phyloP scores from a whole-genome alignment of 1,284 basidiomycete genomes.

The Ganoderma leucocontextum region DNA sequence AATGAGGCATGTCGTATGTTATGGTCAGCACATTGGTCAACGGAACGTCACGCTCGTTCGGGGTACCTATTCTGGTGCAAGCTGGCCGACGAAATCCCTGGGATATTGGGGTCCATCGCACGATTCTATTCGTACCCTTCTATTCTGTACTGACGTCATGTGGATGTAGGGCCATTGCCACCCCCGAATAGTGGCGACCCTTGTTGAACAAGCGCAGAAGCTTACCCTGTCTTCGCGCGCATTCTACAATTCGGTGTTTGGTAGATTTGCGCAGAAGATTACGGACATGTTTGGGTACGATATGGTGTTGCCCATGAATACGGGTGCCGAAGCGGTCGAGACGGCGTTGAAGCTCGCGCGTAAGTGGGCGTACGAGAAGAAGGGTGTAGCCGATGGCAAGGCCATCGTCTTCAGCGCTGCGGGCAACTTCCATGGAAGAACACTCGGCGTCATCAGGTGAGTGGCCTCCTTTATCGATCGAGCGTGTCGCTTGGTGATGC shows the following conservation, averaged over 20 bases:
- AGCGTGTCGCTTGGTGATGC: constrained; percentile 14
- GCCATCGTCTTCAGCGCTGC: constrained; percentile 90
- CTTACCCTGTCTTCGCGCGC: constrained; percentile 95
- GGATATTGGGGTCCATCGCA: neutral
- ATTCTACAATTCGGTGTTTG: constrained; percentile 95
- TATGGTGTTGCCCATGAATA: constrained; percentile 99
- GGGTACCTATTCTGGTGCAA: neutral
- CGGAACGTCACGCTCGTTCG: neutral
- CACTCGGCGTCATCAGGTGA: constrained; percentile 86
- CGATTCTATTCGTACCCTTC: neutral
- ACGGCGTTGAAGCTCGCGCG: constrained; percentile 86
- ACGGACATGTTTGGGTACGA: constrained; percentile 90
- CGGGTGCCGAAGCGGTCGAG: constrained; percentile 97
- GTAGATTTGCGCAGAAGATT: constrained; percentile 87
- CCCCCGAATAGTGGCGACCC: constrained; percentile 84
- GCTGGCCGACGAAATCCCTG: neutral
- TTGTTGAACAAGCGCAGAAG: constrained; percentile 88
- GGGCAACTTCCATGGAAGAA: constrained; percentile 97
- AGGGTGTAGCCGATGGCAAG: constrained; percentile 83
- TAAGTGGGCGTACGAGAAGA: constrained; percentile 94
- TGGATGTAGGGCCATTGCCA: constrained; percentile 90
- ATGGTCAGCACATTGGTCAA: neutral
- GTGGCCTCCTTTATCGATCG: constrained; percentile 32
- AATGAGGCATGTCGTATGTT: neutral
- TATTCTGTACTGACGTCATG: constrained; percentile 7